phyloP scores from a whole-genome alignment of 2,329 filamentous ascomycete species.

The Pyricularia pennisetigena region DNA sequence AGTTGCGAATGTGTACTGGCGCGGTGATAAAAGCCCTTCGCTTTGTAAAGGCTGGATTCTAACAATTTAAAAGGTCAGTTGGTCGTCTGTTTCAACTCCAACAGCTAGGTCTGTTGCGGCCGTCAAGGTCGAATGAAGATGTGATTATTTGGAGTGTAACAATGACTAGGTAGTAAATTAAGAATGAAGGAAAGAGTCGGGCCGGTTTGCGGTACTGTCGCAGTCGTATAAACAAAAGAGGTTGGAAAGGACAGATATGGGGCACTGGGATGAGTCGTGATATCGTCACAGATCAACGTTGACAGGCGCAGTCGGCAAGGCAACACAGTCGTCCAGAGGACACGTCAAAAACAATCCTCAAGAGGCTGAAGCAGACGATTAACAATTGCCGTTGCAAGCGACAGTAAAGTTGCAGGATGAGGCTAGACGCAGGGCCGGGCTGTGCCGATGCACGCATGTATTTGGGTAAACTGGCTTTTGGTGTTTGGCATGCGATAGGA shows the following conservation, averaged over 20 bases:
- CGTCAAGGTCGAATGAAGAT: not conserved
- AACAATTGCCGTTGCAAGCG: not conserved
- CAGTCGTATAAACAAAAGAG: not conserved
- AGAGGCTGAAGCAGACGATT: not conserved
- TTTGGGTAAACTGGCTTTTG: not conserved
- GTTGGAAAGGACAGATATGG: constrained; percentile 4
- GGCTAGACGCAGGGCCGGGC: constrained; percentile 1
- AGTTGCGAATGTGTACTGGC: not conserved
- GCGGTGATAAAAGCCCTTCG: not conserved
- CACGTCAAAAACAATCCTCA: not conserved
- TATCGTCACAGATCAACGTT: not conserved
- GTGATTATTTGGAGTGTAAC: not conserved
- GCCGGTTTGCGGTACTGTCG: not conserved
- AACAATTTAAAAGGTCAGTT: not conserved
- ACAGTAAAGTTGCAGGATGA: not conserved
- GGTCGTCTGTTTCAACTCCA: not conserved
- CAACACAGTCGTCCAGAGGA: not conserved
- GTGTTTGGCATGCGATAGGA: constrained; percentile 3
- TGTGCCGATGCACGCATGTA: not conserved
- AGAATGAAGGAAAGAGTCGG: not conserved
- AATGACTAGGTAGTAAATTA: not conserved
- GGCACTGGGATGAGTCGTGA: constrained; percentile 1
- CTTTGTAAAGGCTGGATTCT: not conserved
- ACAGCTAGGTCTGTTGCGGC: not conserved
- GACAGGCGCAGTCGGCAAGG: not conserved